Evolutionary conservation across 257 asterid species (phyloP).

Genomic region (Salvia hispanica): DNA sequence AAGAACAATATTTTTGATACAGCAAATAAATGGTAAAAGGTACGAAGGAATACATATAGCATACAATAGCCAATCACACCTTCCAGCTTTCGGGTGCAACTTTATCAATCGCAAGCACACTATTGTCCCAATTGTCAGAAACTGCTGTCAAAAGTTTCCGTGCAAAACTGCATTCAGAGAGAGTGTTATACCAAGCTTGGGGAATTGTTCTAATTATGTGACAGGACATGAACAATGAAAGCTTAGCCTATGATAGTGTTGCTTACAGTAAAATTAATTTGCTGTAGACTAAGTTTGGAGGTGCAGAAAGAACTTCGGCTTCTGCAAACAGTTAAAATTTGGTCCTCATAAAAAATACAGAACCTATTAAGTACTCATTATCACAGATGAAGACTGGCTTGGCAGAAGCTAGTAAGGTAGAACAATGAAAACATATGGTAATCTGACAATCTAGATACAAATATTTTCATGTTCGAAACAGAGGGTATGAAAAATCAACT

Average conservation of each 20-base stretch:
- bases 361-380: background rate
- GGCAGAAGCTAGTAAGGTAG: background rate
- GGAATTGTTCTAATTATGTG: slow-evolving; percentile 19
- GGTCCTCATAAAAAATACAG: slow-evolving; percentile 1
- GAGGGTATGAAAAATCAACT: background rate
- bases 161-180: slow-evolving; percentile 66
- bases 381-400: background rate
- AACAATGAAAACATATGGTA: no score
- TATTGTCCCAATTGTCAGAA: slow-evolving; percentile 77
- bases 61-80: slow-evolving; percentile 48
- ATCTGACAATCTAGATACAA: background rate
- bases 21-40: slow-evolving; percentile 2
- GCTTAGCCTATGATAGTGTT: slow-evolving; percentile 12
- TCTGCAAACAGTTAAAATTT: slow-evolving; percentile 51
- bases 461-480: background rate
- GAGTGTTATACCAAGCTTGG: slow-evolving; percentile 18
- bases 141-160: slow-evolving; percentile 87
- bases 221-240: background rate
- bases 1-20: background rate
- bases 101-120: slow-evolving; percentile 71
- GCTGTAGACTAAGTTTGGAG: slow-evolving; percentile 95
- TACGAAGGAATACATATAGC: background rate
- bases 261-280: slow-evolving; percentile 80
- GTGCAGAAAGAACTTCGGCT: slow-evolving; percentile 91
- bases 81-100: slow-evolving; percentile 81